These are phyloP conservation scores for Durusdinium trenchii DNA, from an alignment of 73 alveolate genomes.

Conservation along the genomic window DNA sequence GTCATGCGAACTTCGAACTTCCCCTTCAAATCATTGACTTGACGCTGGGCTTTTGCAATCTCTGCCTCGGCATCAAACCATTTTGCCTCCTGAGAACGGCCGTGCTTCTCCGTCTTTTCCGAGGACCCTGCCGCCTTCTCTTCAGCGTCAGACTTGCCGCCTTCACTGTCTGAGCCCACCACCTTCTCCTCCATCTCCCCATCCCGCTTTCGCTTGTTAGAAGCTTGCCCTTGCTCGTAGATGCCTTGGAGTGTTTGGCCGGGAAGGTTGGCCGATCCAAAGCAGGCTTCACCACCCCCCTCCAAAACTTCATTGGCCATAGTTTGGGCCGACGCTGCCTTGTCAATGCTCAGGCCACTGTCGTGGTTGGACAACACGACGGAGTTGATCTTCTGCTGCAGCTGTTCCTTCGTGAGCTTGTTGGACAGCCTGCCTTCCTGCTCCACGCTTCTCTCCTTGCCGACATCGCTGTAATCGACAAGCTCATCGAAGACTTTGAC, in stretches of 20 bases:
- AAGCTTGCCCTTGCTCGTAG: background rate
- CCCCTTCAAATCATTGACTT: background rate
- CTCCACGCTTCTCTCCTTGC: background rate
- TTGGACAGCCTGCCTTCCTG: background rate
- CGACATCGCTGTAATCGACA: background rate
- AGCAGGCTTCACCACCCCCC: no score
- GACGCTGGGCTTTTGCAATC: background rate
- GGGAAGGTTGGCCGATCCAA: background rate
- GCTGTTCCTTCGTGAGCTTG: background rate
- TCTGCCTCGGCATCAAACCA: background rate
- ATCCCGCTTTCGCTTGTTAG: background rate
- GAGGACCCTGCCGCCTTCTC: background rate
- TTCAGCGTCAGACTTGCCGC: background rate
- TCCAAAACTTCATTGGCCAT: background rate
- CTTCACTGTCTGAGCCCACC: background rate
- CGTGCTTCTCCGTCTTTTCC: background rate
- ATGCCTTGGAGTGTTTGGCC: background rate
- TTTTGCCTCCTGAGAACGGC: background rate
- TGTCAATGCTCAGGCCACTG: background rate
- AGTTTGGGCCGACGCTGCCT: background rate
- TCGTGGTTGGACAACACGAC: background rate
- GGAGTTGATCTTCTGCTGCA: background rate
- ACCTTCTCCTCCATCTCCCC: background rate
- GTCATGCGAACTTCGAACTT: background rate
- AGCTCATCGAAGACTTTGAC: background rate